phyloP scores from a whole-genome alignment of 345 rosid genomes.

The Eucalyptus tenuipes region DNA sequence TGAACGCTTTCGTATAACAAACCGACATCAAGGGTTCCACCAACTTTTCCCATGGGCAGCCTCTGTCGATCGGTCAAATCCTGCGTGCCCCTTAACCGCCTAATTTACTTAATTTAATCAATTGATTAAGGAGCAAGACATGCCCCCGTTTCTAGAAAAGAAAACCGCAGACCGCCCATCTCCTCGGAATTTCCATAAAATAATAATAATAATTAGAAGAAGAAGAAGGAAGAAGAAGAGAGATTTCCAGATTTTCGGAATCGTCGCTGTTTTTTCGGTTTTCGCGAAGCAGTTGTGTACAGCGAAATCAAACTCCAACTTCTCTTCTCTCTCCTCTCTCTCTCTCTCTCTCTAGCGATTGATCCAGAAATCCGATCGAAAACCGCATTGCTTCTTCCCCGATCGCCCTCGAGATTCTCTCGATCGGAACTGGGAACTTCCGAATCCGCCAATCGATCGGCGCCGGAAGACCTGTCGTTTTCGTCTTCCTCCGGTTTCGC shows the following conservation, averaged over 20 bases:
- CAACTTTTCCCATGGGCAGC: neutral
- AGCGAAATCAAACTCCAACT: neutral
- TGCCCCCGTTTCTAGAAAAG: neutral
- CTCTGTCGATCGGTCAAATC: neutral
- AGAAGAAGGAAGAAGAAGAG: neutral
- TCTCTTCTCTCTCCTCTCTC: neutral
- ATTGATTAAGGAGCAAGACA: neutral
- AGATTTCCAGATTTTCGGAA: neutral
- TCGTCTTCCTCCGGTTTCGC: no score
- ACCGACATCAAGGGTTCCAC: neutral
- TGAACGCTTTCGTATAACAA: fast-evolving
- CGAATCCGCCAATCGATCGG: neutral
- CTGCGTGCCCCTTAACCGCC: neutral
- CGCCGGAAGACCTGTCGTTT: neutral
- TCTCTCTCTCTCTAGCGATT: neutral
- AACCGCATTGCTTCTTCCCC: neutral
- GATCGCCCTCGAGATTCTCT: neutral
- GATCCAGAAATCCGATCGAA: neutral
- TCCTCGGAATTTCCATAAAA: neutral
- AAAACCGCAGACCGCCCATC: neutral
- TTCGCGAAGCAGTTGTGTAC: neutral
- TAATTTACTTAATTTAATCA: neutral
- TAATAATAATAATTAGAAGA: neutral
- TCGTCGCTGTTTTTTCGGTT: neutral
- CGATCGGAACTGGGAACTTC: neutral